Conservation (phyloP, 2,329 filamentous ascomycete species). For the Thermothelomyces thermophilus region DNA sequence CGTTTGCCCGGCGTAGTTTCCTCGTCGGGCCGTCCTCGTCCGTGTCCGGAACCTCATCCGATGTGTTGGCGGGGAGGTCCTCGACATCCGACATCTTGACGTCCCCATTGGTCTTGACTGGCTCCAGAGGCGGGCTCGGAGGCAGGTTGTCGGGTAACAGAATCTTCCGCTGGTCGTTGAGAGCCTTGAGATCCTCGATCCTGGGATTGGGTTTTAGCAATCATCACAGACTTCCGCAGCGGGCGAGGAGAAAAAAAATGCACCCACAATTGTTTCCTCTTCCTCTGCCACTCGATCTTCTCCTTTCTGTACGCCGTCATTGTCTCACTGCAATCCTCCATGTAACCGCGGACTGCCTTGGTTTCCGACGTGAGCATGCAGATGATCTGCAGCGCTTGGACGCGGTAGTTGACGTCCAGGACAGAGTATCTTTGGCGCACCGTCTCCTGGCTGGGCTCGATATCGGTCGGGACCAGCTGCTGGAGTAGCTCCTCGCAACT, state of each 20-base stretch:
- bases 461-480: slow-evolving; percentile 71
- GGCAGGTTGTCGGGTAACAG: slow-evolving; percentile 67
- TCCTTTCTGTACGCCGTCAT: slow-evolving; percentile 95
- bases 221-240: slow-evolving; percentile 6
- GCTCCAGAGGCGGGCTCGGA: slow-evolving; percentile 50
- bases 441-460: slow-evolving; percentile 68
- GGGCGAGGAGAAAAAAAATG: background rate
- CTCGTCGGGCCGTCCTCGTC: slow-evolving; percentile 58
- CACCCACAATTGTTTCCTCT: slow-evolving; percentile 60
- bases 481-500: slow-evolving; percentile 72
- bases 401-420: slow-evolving; percentile 76
- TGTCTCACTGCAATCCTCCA: slow-evolving; percentile 85
- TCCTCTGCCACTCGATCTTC: slow-evolving; percentile 86
- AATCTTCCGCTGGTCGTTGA: slow-evolving; percentile 69
- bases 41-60: slow-evolving; percentile 59
- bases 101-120: slow-evolving; percentile 47
- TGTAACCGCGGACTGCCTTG: slow-evolving; percentile 76
- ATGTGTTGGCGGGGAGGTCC: slow-evolving; percentile 52
- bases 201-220: slow-evolving; percentile 39
- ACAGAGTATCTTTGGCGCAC: slow-evolving; percentile 64
- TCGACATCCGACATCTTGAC: slow-evolving; percentile 58
- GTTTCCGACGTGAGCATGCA: slow-evolving; percentile 82
- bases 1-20: slow-evolving; percentile 49
- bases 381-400: slow-evolving; percentile 75
- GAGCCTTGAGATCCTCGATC: slow-evolving; percentile 60